A percentile compares a stretch with the other conserved stretches of the same genome.
These are phyloP conservation scores for Massarina eburnea DNA, from an alignment of 2,329 filamentous ascomycete genomes.

Conservation along the genomic window DNA sequence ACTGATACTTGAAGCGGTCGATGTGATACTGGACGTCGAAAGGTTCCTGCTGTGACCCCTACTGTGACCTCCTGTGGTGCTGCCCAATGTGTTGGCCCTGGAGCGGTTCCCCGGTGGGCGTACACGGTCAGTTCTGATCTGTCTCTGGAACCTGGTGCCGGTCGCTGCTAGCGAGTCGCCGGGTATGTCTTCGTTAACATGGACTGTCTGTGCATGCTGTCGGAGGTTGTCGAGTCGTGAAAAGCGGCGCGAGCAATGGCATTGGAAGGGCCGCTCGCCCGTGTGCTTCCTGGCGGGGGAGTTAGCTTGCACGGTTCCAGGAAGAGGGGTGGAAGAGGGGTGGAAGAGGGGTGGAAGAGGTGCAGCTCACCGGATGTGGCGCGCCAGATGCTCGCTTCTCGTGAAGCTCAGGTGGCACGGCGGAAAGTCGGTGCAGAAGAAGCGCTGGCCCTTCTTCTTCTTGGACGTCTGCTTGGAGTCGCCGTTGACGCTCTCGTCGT, in stretches of 20 bases:
- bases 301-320: slow-evolving; percentile 27
- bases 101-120: slow-evolving; percentile 72
- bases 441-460: slow-evolving; percentile 95
- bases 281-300: slow-evolving; percentile 77
- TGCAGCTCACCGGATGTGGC: slow-evolving; percentile 77
- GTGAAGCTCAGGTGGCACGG: slow-evolving; percentile 95
- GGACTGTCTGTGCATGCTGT: slow-evolving; percentile 96
- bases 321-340: neutral
- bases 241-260: slow-evolving; percentile 90
- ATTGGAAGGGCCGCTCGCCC: slow-evolving; percentile 93
- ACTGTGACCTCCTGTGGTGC: slow-evolving; percentile 67
- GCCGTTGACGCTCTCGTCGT: slow-evolving; percentile 53
- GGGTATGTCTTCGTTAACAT: slow-evolving; percentile 96
- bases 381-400: slow-evolving; percentile 88
- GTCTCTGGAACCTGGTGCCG: slow-evolving; percentile 86
- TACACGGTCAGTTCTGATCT: slow-evolving; percentile 84
- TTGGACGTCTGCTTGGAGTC: slow-evolving; percentile 75
- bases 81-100: slow-evolving; percentile 75
- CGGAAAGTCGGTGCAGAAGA: slow-evolving; percentile 94
- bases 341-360: neutral
- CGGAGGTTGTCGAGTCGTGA: slow-evolving; percentile 92
- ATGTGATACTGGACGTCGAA: slow-evolving; percentile 84
- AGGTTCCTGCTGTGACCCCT: slow-evolving; percentile 83
- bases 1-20: slow-evolving; percentile 69
- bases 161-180: slow-evolving; percentile 90